Evolutionary conservation across 2,329 filamentous ascomycete species (phyloP).

Genomic region (Cladorrhinum sp.): DNA sequence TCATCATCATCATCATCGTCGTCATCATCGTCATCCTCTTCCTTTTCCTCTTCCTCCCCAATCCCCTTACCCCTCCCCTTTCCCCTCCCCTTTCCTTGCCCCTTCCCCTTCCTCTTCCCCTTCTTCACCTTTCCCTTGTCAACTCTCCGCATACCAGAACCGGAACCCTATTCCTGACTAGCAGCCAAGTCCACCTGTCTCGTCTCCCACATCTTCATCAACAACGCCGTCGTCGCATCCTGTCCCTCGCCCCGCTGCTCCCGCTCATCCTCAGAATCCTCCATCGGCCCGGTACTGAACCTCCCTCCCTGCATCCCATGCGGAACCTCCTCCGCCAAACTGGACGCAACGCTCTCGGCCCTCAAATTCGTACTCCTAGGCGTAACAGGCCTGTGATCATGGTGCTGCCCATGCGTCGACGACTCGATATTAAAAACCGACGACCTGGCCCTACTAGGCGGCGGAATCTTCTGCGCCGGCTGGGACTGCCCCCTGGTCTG

Average conservation of each 20-base stretch:
- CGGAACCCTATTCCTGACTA: conserved; percentile 44
- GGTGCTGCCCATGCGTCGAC: conserved; percentile 16
- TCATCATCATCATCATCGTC: no score
- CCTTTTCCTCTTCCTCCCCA: conserved; percentile 33
- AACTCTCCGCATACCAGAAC: neutral
- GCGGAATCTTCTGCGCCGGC: conserved; percentile 24
- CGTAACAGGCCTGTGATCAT: neutral
- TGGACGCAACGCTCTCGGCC: conserved; percentile 34
- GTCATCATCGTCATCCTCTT: no score
- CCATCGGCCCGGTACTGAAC: neutral
- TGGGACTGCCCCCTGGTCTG: conserved; percentile 38
- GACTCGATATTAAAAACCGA: conserved; percentile 30
- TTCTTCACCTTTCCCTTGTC: conserved; percentile 30
- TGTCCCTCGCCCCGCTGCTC: conserved; percentile 45
- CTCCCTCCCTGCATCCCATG: conserved; percentile 34
- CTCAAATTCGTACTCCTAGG: neutral
- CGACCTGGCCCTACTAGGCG: conserved; percentile 36
- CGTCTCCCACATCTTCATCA: conserved; percentile 62
- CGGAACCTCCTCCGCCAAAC: conserved; percentile 43
- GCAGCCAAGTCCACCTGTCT: conserved; percentile 52
- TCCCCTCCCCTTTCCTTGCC: conserved; percentile 37
- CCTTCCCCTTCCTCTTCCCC: conserved; percentile 46
- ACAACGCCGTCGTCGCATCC: conserved; percentile 46
- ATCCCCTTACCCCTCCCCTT: conserved; percentile 45
- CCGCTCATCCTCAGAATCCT: neutral